These are phyloP conservation scores for Endoconidiophora polonica DNA, from an alignment of 2,329 filamentous ascomycete genomes.

Conservation along the genomic window DNA sequence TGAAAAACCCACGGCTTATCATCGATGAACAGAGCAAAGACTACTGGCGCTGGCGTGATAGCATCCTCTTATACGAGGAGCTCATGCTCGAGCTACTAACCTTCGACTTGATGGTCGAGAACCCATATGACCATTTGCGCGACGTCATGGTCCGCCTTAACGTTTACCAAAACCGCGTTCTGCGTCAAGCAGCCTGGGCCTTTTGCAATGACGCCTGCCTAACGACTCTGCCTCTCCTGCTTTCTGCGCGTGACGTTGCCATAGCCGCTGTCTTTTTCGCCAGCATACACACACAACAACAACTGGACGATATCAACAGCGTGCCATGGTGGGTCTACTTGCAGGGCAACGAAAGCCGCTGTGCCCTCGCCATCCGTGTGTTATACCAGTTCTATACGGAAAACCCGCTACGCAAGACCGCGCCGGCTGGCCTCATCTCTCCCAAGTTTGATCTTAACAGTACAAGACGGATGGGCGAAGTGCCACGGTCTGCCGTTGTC, in stretches of 20 bases:
- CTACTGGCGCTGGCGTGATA: slow-evolving; percentile 95
- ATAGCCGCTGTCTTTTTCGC: slow-evolving; percentile 78
- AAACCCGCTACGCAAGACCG: slow-evolving; percentile 43
- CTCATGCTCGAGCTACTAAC: slow-evolving; percentile 80
- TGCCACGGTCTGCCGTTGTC: slow-evolving; percentile 16
- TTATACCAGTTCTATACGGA: slow-evolving; percentile 54
- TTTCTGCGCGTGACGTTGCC: slow-evolving; percentile 64
- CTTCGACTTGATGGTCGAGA: slow-evolving; percentile 82
- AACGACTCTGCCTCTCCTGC: slow-evolving; percentile 69
- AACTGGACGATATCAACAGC: slow-evolving; percentile 61
- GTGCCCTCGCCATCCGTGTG: slow-evolving; percentile 56
- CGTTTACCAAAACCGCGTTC: slow-evolving; percentile 60
- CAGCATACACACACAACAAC: slow-evolving; percentile 53
- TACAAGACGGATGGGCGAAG: slow-evolving; percentile 26
- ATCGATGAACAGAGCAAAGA: slow-evolving; percentile 97
- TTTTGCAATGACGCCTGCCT: slow-evolving; percentile 84
- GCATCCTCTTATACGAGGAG: slow-evolving; percentile 83
- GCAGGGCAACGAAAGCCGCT: slow-evolving; percentile 52
- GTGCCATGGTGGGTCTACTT: slow-evolving; percentile 78
- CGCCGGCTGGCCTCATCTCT: slow-evolving; percentile 31
- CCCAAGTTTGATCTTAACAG: slow-evolving; percentile 40
- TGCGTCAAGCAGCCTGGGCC: slow-evolving; percentile 80
- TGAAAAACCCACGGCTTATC: slow-evolving; percentile 78
- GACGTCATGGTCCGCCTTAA: slow-evolving; percentile 59
- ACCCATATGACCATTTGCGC: slow-evolving; percentile 72